Evolutionary conservation across 73 alveolate genomes (phyloP).

Genomic region (Paramecium primaurelia): DNA sequence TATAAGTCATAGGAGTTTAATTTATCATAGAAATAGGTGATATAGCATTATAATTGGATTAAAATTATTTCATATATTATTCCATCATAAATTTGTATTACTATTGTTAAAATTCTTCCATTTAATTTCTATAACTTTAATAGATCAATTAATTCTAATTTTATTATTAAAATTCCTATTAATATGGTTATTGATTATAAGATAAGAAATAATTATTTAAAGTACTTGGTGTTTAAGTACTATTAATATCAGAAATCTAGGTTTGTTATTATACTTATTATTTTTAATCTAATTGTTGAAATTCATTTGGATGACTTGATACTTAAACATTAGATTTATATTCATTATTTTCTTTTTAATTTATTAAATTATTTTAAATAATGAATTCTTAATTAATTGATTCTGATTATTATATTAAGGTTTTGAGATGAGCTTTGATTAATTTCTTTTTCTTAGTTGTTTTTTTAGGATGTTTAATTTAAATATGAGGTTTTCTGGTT

Average conservation of each 20-base stretch:
- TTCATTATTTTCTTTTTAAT: background rate
- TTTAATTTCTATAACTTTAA: background rate
- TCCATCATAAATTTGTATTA: background rate
- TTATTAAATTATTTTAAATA: background rate
- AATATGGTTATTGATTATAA: background rate
- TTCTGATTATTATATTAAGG: background rate
- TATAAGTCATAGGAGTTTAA: constrained; percentile 15
- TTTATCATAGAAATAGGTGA: background rate
- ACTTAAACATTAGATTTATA: background rate
- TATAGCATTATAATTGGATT: background rate
- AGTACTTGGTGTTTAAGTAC: background rate
- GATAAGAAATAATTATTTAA: background rate
- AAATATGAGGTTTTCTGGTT: background rate
- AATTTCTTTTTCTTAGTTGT: background rate
- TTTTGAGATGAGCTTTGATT: background rate
- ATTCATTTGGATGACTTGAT: background rate
- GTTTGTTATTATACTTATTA: background rate
- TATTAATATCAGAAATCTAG: background rate
- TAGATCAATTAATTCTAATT: background rate
- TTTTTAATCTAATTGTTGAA: background rate
- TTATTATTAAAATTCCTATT: background rate
- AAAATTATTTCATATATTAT: background rate
- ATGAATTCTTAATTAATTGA: background rate
- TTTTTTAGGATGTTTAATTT: background rate
- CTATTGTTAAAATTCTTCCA: background rate